Evolutionary conservation across 495 filamentous ascomycete genomes (phyloP).

Genomic region (Aspergillus funiculosus): DNA sequence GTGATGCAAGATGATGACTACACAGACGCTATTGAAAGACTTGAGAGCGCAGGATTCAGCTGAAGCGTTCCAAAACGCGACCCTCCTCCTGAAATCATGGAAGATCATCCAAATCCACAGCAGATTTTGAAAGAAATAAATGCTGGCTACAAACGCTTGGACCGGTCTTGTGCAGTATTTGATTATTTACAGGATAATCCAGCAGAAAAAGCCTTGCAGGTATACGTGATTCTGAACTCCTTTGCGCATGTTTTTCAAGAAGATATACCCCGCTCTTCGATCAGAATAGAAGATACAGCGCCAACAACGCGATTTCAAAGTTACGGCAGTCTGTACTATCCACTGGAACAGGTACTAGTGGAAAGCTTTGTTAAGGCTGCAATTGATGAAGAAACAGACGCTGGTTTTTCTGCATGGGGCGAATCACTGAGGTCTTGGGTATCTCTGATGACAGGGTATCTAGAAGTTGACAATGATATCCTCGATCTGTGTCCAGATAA

Average conservation of each 20-base stretch:
- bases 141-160: constrained; percentile 18
- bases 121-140: constrained; percentile 17
- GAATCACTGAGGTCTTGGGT: neutral
- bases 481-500: neutral
- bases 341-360: neutral
- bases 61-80: constrained; percentile 16
- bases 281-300: no score
- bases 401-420: neutral
- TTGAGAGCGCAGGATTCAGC: constrained; percentile 17
- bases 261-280: no score
- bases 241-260: no score
- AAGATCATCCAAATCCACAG: constrained; percentile 16
- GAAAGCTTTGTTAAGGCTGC: constrained; percentile 2
- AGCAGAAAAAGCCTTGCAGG: no score
- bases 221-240: no score
- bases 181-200: no score
- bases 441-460: constrained; percentile 6
- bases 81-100: constrained; percentile 17
- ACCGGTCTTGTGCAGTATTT: constrained; percentile 17
- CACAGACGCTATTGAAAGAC: constrained; percentile 13
- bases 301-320: no score
- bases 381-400: constrained; percentile 2
- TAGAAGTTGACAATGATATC: neutral
- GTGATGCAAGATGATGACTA: constrained; percentile 24
- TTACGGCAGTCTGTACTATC: constrained; percentile 18